Evolutionary conservation across 106 monocot species (phyloP), one percentile per base, ranked within the genome.

Genomic region (Amphibolis antarctica): DNA sequence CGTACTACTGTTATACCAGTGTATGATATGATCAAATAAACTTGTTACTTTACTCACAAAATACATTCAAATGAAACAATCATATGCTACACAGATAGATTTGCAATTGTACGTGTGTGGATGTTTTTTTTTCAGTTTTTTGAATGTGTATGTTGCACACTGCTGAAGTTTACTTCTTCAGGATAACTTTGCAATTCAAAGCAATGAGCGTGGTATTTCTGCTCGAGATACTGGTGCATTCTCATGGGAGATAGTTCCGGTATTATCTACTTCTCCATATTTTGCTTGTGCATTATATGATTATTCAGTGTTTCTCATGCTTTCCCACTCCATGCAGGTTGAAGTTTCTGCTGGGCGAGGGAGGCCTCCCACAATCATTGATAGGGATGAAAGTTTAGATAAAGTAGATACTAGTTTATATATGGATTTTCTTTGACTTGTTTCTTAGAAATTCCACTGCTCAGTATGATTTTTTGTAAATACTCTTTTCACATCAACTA

Each of bases 181-280:
- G 92, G 92, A 92, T 68, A 55, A 60, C 28, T 87, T 75, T 84
- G 81, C 92, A 5, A 87, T 87, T 71, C 75, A 82, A 71, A 87
- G 77, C 72, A 92, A 92, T 57, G 82, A 92, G 63, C 81, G 87
- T 64, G 84, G 84, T 27, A 80, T 87, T 81, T 77, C 80, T 69
- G 92, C 92, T 71, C 71, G 68, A 53, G 67, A 92, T 49, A 52
- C 72, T 55, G 92, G 92, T 65, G 82, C 79, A 22, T 92, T 92
- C 63, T 53, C 79, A 44, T 92, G 92, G 92, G 92, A 92, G 74
- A 92, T 92, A 31, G 72, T 70, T 57, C 87, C 92, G 63, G 92
- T 92, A 18, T 18, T 55, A 4, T 63, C 29, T 22, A 61, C 0
- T 49, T 56, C 43, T 61, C 19, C 3, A 57, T 12, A 28, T 57